Evolutionary conservation across 2,329 filamentous ascomycete genomes (phyloP).

Genomic region (Tolypocladium capitatum): DNA sequence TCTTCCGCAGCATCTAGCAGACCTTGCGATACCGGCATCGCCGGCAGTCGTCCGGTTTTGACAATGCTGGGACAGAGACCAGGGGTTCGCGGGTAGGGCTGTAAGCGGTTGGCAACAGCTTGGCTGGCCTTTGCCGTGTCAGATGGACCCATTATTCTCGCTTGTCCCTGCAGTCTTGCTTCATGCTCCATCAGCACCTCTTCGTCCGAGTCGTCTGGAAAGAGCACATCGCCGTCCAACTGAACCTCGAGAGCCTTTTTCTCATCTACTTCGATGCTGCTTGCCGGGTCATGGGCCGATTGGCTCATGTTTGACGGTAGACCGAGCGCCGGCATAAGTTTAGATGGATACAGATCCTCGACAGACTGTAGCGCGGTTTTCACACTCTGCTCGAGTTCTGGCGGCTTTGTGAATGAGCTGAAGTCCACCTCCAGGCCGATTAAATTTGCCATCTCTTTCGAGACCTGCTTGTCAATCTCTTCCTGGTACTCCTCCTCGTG

Average conservation of each 20-base stretch:
- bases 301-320: constrained; percentile 28
- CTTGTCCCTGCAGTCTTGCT: background rate
- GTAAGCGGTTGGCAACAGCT: background rate
- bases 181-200: constrained; percentile 22
- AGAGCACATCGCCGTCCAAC: constrained; percentile 34
- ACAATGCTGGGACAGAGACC: constrained; percentile 32
- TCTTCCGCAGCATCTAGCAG: constrained; percentile 28
- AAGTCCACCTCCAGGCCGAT: constrained; percentile 37
- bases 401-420: constrained; percentile 47
- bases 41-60: constrained; percentile 20
- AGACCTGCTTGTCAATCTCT: constrained; percentile 48
- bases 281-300: constrained; percentile 14
- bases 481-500: constrained; percentile 75
- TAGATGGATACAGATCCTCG: constrained; percentile 69
- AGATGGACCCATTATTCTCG: background rate
- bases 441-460: constrained; percentile 43
- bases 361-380: constrained; percentile 73
- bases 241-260: constrained; percentile 34
- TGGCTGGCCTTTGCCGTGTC: background rate
- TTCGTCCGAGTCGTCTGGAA: constrained; percentile 40
- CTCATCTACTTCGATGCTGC: constrained; percentile 53
- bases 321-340: constrained; percentile 37
- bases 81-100: background rate
- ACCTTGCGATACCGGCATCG: constrained; percentile 22
- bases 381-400: constrained; percentile 43